Conservation (phyloP, 768 basidiomycete species). For the Cystofilobasidium bisporidii region DNA sequence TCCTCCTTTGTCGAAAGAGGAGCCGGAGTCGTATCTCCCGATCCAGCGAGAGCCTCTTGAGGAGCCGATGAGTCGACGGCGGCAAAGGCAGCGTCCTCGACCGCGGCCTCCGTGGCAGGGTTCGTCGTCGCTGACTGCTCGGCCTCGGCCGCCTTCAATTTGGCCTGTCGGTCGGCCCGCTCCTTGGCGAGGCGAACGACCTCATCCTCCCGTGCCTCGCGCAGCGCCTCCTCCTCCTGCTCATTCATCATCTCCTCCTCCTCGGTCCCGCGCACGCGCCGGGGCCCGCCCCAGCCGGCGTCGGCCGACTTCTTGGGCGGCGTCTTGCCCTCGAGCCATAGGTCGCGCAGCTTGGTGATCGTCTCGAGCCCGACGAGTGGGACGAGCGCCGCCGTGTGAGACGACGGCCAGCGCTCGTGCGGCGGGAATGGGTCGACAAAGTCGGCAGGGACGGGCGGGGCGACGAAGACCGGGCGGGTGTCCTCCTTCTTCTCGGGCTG, state of each 20-base stretch:
- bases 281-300: conserved; percentile 53
- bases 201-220: conserved; percentile 41
- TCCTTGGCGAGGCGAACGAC: conserved; percentile 32
- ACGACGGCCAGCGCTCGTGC: conserved; percentile 13
- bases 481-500: conserved; percentile 31
- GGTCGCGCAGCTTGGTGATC: conserved; percentile 56
- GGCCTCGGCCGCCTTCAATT: background rate
- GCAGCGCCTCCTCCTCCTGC: conserved; percentile 40
- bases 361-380: conserved; percentile 38
- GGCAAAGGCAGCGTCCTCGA: too few relatives aligned
- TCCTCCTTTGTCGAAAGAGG: background rate
- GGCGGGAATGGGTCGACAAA: conserved; percentile 18
- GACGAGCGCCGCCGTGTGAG: conserved; percentile 13
- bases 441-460: conserved; percentile 46
- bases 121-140: background rate
- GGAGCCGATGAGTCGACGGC: too few relatives aligned
- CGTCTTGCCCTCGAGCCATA: conserved; percentile 67
- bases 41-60: too few relatives aligned
- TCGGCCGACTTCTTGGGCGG: conserved; percentile 47
- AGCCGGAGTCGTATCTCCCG: too few relatives aligned
- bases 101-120: background rate
- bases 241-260: conserved; percentile 38
- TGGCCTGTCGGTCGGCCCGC: conserved; percentile 25
- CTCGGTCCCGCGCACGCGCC: background rate
- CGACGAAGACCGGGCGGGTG: conserved; percentile 48